Base-by-base conservation (phyloP, 768 basidiomycete genomes). In the Hebeloma cylindrosporum region DNA sequence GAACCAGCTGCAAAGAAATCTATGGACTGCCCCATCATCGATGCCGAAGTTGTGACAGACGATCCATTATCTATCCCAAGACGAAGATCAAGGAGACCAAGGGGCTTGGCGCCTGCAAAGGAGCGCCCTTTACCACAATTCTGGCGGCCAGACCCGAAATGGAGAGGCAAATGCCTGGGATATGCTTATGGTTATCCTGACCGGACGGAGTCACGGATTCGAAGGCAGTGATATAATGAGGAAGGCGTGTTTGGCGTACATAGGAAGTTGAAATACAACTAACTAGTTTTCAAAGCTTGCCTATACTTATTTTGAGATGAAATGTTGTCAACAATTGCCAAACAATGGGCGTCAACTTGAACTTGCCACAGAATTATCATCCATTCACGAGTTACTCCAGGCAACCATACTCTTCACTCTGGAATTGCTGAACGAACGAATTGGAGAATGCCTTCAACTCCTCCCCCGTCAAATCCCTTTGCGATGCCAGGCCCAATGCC, bases 381-480 rank as follows among this genome's bases (percentile, higher is more conserved):
- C n/a, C n/a, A n/a, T n/a, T n/a, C n/a, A n/a, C n/a, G n/a, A n/a
- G n/a, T n/a, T n/a, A n/a, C 29, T 31, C 13, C 4, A 28, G 21
- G 13, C 13, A 20, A 30, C 40, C 20, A 45, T 34, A 45, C 16
- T 9, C 22, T 23, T 14, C 11, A 22, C 26, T 14, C 7, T 39
- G 36, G 33, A 32, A 10, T 33, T 40, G 18, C 37, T 32, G 30
- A 23, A 21, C 32, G 10, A 6, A 5, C 43, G n/a, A 25, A 51
- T 20, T 40, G 29, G 29, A 40, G 33, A 37, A 72, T 72, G 70
- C 59, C 64, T 43, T 66, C 68, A 6, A 81, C 80, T 9, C 79
- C 80, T 27, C 79, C 80, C 8, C 75, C 76, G 2, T 58, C 61
- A 18, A 64, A 65, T 28, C 59, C 62, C 11, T 79, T 71, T 52